Base-by-base conservation (phyloP, 495 filamentous ascomycete species). In the Tricharina praecox region DNA sequence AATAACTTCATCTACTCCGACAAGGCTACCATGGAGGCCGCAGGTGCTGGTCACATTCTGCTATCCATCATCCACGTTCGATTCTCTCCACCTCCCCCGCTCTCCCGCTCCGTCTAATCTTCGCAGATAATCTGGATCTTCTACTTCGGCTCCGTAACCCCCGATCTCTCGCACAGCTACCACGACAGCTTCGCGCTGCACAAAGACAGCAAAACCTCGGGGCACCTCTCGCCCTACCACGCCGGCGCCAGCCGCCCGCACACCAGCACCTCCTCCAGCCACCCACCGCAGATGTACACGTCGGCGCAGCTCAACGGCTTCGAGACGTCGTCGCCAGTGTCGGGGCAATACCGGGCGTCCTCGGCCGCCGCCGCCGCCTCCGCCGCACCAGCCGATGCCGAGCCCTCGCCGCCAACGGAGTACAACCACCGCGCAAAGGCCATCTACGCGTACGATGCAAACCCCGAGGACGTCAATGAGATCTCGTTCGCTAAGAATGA, bases 371-470 rank as follows among this genome's bases (percentile, higher is more conserved):
- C 53, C 66, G 75, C 35, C 70, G 72, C 58, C 77, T 81, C 59
- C 69, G 42, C 47, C 25, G 42, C 50, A 3, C 44, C 26, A 4
- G 49, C 46, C 15, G 66, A 70, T 34, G 42, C 23, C 19, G 84
- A 90, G 62, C 77, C 92, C 9, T 73, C 77, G 1, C 75, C 76
- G 23, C 82, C 85, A 1, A 88, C 84, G 35, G 92, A 96, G 57
- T 97, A 97, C 66, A 90, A 88, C 7, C 96, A 96, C 63, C 78
- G 81, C 21, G 90, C 90, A 4, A 95, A 95, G 73, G 90, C 90
- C 34, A 97, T 97, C 61, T 97, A 96, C 68, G 86, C 80, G 52
- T 97, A 97, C 66, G 88, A 96, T 60, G 90, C 90, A 46, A 96
- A 96, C 61, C 90, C 90, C 1, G 87, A 96, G 54, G 90, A 97